These are phyloP conservation scores for Entomophthora muscae DNA, from an alignment of 371 early-diverging fungal species.

Conservation along the genomic window DNA sequence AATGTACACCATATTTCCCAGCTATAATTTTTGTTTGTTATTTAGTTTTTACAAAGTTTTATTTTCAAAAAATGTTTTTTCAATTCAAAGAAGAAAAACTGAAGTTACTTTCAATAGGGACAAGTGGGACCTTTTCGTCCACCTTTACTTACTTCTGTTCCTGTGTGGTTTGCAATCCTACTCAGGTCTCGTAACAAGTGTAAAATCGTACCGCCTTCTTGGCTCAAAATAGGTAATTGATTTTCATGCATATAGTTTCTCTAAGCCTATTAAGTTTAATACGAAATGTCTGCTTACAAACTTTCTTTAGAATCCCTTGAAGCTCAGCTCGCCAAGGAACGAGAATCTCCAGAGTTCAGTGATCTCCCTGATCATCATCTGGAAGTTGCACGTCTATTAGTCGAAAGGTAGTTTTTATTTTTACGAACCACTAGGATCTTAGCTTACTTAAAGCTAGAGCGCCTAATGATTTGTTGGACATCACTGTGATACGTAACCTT, in stretches of 20 bases:
- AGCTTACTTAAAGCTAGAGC: slow-evolving; percentile 25
- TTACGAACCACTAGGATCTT: background rate
- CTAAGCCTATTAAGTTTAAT: no score
- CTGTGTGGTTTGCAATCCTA: background rate
- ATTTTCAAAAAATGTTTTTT: background rate
- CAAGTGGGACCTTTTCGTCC: background rate
- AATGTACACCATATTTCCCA: no score
- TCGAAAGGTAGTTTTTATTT: background rate
- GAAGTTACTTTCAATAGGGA: background rate
- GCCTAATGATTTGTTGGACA: slow-evolving; percentile 56
- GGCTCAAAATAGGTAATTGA: background rate
- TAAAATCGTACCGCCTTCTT: background rate
- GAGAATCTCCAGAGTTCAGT: background rate
- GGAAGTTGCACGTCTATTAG: background rate
- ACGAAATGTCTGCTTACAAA: no score
- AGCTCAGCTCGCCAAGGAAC: background rate
- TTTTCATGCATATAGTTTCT: no score
- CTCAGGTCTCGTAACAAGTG: background rate
- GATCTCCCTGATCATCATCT: background rate
- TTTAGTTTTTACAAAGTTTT: background rate
- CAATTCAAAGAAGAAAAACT: background rate
- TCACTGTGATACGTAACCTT: slow-evolving; percentile 42
- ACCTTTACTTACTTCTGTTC: background rate
- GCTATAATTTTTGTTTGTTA: background rate
- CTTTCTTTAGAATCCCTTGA: background rate